These are phyloP conservation scores for Coniella vitis DNA, from an alignment of 2,329 filamentous ascomycete genomes.

Conservation along the genomic window DNA sequence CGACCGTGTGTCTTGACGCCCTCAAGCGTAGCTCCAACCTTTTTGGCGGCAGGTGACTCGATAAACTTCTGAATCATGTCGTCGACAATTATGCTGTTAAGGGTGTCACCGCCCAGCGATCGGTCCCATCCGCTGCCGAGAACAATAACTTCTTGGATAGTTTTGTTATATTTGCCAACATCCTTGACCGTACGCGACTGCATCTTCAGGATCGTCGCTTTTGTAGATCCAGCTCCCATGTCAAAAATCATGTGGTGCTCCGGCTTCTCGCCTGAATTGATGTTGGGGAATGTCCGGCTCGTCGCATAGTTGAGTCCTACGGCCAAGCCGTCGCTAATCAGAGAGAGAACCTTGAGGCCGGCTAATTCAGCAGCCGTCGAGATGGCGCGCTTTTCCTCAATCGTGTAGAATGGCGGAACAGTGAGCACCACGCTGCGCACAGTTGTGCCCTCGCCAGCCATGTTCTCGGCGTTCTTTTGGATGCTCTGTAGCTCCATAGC, in stretches of 20 bases:
- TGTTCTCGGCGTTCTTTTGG: conserved; percentile 74
- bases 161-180: conserved; percentile 90
- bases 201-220: conserved; percentile 83
- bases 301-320: conserved; percentile 96
- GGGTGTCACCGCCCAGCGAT: conserved; percentile 78
- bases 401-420: conserved; percentile 82
- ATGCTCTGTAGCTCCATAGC: conserved; percentile 95
- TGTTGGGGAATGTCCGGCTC: conserved; percentile 76
- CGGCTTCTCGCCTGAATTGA: conserved; percentile 75
- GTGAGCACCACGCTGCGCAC: conserved; percentile 84
- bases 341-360: conserved; percentile 74
- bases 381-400: conserved; percentile 82
- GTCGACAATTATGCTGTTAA: conserved; percentile 83
- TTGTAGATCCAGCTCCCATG: conserved; percentile 94
- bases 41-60: conserved; percentile 61
- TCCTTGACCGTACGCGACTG: conserved; percentile 88
- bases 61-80: conserved; percentile 81
- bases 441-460: conserved; percentile 68
- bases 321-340: conserved; percentile 84
- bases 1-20: conserved; percentile 70
- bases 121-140: conserved; percentile 83
- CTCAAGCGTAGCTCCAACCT: conserved; percentile 52
- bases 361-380: conserved; percentile 80
- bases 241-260: conserved; percentile 94
- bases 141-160: conserved; percentile 88